Percentiles rank a stretch among this genome's conserved stretches.
These are phyloP conservation scores for Hippophae gyantsensis DNA, from an alignment of 306 rosid genomes.

Conservation along the genomic window DNA sequence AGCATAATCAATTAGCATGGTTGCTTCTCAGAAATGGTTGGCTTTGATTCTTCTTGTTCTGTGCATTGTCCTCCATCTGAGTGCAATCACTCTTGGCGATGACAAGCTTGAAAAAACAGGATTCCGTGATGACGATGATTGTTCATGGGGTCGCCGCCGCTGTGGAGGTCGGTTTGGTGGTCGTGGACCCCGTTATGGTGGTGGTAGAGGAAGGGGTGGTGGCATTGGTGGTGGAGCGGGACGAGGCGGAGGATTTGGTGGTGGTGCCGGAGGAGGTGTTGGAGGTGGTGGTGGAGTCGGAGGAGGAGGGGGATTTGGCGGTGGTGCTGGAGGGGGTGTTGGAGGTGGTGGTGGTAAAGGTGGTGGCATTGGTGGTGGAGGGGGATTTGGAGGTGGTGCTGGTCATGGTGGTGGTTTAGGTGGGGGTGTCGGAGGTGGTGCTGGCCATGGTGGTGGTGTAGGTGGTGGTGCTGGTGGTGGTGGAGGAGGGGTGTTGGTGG, in stretches of 20 bases:
- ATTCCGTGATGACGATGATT: slow-evolving; percentile 34
- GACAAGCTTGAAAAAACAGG: slow-evolving; percentile 33
- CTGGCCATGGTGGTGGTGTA: not conserved
- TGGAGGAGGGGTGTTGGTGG: slow-evolving; percentile 10
- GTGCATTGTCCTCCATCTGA: slow-evolving; percentile 47
- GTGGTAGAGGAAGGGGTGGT: not conserved
- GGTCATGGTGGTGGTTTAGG: slow-evolving; percentile 18
- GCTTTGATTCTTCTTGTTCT: slow-evolving; percentile 29
- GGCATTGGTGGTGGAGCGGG: slow-evolving; percentile 10
- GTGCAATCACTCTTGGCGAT: slow-evolving; percentile 40
- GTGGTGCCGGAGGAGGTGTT: not conserved
- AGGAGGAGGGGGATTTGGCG: slow-evolving; percentile 3
- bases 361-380: slow-evolving; percentile 16
- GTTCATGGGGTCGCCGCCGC: slow-evolving; percentile 46
- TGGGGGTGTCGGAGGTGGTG: slow-evolving; percentile 8
- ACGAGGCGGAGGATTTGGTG: slow-evolving; percentile 2
- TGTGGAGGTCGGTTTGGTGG: slow-evolving; percentile 9
- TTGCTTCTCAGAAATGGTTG: slow-evolving; percentile 37
- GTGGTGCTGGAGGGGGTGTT: slow-evolving; percentile 4
- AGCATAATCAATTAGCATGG: slow-evolving; percentile 15
- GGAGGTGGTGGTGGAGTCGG: slow-evolving; percentile 11
- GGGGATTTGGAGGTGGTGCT: slow-evolving; percentile 5
- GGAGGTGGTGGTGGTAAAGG: slow-evolving; percentile 11
- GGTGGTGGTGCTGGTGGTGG: slow-evolving; percentile 10
- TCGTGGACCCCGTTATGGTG: not conserved